Conservation (phyloP, 1,284 basidiomycete species). For the Marasmius tenuissimus region DNA sequence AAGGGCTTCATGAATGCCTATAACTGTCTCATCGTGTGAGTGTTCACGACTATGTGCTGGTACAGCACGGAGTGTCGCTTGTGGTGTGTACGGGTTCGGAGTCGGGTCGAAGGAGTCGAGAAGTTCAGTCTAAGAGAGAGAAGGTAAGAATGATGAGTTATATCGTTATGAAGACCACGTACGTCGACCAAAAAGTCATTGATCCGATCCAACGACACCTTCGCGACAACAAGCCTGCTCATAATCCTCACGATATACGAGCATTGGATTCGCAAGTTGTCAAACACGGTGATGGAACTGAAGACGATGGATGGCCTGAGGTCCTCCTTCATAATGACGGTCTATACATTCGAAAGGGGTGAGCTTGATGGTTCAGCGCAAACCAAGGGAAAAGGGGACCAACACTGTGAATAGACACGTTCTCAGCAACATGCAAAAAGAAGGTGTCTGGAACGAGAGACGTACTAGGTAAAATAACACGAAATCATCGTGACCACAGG, state of each 20-base stretch:
- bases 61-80: conserved; percentile 12
- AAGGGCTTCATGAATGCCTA: conserved; percentile 32
- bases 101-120: conserved; percentile 33
- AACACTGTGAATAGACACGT: conserved; percentile 3
- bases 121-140: conserved; percentile 45
- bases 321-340: conserved; percentile 37
- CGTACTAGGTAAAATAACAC: conserved; percentile 60
- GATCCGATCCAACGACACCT: conserved; percentile 51
- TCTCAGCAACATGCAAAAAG: not conserved
- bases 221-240: conserved; percentile 27
- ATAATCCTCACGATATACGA: conserved; percentile 36
- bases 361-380: not conserved
- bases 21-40: conserved; percentile 34
- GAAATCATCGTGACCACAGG: conserved; percentile 67
- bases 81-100: conserved; percentile 30
- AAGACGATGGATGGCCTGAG: conserved; percentile 41
- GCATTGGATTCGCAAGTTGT: conserved; percentile 36
- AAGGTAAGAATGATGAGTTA: not conserved
- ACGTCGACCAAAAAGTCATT: conserved; percentile 44
- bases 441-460: conserved; percentile 19
- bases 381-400: not conserved
- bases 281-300: conserved; percentile 43
- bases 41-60: conserved; percentile 17
- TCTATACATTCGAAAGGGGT: conserved; percentile 27
- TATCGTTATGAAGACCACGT: not conserved